Percentiles rank a stretch among this genome's conserved stretches.
Evolutionary conservation across 805 yeast species (phyloP).

Genomic region (Wickerhamomyces xylosicus): DNA sequence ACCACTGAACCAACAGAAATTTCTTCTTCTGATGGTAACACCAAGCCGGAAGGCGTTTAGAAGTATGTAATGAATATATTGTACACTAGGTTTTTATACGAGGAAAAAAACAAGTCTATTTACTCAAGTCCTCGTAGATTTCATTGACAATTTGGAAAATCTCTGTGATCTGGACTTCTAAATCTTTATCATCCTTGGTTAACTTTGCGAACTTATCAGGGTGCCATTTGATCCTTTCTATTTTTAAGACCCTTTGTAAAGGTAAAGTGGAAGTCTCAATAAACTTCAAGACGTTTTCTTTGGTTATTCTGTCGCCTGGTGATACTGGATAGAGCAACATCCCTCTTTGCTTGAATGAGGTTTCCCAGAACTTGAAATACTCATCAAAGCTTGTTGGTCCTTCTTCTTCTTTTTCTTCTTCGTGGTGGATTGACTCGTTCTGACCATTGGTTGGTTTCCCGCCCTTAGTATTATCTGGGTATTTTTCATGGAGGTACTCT

Average conservation of each 20-base stretch:
- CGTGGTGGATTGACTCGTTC: too few relatives aligned
- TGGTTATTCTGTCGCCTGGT: conserved; percentile 20
- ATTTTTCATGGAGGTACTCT: not conserved
- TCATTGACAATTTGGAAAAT: conserved; percentile 33
- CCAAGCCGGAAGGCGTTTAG: not conserved
- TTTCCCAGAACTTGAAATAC: conserved; percentile 22
- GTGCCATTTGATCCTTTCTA: conserved; percentile 58
- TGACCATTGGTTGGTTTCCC: too few relatives aligned
- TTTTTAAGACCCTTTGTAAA: conserved; percentile 20
- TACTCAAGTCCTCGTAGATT: conserved; percentile 21
- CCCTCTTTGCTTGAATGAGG: conserved; percentile 4
- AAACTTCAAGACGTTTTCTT: conserved; percentile 9
- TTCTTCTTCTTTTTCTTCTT: not conserved
- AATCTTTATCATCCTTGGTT: conserved; percentile 1
- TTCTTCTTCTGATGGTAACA: conserved; percentile 2
- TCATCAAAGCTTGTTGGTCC: conserved; percentile 4
- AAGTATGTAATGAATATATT: not conserved
- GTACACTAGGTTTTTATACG: not conserved
- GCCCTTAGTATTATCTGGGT: not conserved
- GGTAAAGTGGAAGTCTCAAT: conserved; percentile 5
- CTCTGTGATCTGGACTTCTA: conserved; percentile 23
- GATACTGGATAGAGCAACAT: conserved; percentile 13
- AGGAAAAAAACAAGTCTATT: not conserved
- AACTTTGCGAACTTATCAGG: conserved; percentile 36
- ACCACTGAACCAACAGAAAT: not conserved